Percentiles rank a stretch among this genome's conserved stretches.
Evolutionary conservation across 1,139 yeast species (phyloP).

Genomic region (Pichia kudriavzevii): DNA sequence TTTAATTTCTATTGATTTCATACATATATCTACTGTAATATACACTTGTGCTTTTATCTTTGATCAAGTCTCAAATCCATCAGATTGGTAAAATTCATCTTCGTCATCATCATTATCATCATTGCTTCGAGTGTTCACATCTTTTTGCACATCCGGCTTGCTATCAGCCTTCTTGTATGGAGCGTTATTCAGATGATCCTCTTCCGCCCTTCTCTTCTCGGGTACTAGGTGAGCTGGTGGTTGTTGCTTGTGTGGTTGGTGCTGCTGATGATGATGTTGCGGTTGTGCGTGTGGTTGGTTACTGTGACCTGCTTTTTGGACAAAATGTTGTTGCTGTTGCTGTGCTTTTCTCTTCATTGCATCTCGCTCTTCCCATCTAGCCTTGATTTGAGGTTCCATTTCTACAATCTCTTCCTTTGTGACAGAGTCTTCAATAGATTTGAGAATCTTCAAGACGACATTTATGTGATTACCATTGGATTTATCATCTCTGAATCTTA

Average conservation of each 20-base stretch:
- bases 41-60: no score
- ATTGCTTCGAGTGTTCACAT: no score
- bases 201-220: slow-evolving; percentile 12
- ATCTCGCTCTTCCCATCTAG: slow-evolving; percentile 42
- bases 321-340: slow-evolving; percentile 18
- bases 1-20: neutral
- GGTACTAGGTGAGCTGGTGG: neutral
- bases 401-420: slow-evolving; percentile 63
- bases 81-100: slow-evolving; percentile 28
- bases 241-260: slow-evolving; percentile 1
- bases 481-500: slow-evolving; percentile 91
- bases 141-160: no score
- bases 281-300: slow-evolving; percentile 1
- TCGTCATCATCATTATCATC: slow-evolving; percentile 13
- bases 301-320: slow-evolving; percentile 3
- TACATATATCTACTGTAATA: neutral
- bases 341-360: slow-evolving; percentile 16
- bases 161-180: slow-evolving; percentile 6
- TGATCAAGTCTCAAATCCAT: slow-evolving; percentile 33
- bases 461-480: slow-evolving; percentile 75
- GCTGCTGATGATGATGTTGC: slow-evolving; percentile 1
- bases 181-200: slow-evolving; percentile 1
- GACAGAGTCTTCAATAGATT: slow-evolving; percentile 83
- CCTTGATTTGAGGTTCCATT: slow-evolving; percentile 37
- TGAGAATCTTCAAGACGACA: slow-evolving; percentile 73